Evolutionary conservation across 257 asterid species (phyloP).

Genomic region (Solanum pennellii): DNA sequence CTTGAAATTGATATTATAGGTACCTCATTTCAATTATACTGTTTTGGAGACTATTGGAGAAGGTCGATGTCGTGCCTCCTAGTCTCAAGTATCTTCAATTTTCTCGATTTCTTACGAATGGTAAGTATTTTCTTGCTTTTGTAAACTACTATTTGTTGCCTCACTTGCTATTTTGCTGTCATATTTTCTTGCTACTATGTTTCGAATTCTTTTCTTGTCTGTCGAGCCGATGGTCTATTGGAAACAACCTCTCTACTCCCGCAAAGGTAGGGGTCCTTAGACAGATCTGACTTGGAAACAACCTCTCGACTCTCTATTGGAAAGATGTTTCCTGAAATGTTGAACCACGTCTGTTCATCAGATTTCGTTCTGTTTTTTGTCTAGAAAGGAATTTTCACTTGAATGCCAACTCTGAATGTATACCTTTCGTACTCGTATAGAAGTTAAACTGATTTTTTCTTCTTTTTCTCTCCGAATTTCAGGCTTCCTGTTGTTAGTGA

Average conservation of each 20-base stretch:
- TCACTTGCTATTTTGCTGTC: background rate
- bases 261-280: background rate
- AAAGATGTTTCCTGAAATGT: background rate
- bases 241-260: background rate
- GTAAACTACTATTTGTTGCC: background rate
- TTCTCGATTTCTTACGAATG: slow-evolving; percentile 56
- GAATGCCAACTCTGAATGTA: background rate
- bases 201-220: background rate
- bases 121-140: slow-evolving; percentile 15
- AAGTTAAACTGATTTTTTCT: background rate
- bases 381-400: background rate
- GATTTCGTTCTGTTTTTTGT: background rate
- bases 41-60: slow-evolving; percentile 38
- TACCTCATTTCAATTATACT: slow-evolving; percentile 59
- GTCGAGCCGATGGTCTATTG: background rate
- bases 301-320: no score
- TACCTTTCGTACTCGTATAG: background rate
- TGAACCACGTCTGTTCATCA: background rate
- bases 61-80: slow-evolving; percentile 60
- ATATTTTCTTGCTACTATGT: background rate
- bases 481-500: slow-evolving; percentile 57
- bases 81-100: slow-evolving; percentile 41
- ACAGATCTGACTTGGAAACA: background rate
- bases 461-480: background rate
- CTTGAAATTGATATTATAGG: slow-evolving; percentile 25